Evolutionary conservation across 345 rosid species (phyloP).

Genomic region (Syzygium grande): DNA sequence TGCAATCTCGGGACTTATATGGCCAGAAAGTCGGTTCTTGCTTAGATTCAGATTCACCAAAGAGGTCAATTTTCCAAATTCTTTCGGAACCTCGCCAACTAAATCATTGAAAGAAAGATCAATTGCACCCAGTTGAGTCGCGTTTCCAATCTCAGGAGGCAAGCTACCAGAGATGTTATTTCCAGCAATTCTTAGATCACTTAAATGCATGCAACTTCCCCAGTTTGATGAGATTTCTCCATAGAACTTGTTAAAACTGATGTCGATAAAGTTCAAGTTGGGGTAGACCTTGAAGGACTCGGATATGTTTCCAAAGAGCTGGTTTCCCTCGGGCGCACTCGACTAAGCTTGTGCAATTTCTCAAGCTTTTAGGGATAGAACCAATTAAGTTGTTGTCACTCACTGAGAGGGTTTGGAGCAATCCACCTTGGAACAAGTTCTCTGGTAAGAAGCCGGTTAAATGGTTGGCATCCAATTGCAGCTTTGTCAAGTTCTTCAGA

Average conservation of each 20-base stretch:
- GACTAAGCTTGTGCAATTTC: conserved; percentile 17
- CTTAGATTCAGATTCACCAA: neutral
- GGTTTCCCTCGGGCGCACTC: conserved; percentile 11
- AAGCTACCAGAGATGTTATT: conserved; percentile 17
- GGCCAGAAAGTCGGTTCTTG: neutral
- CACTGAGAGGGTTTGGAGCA: neutral
- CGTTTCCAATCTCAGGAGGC: conserved; percentile 19
- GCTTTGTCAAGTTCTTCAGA: neutral
- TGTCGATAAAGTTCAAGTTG: conserved; percentile 4
- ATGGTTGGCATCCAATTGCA: neutral
- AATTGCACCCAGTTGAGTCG: neutral
- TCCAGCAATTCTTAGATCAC: neutral
- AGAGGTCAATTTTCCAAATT: neutral
- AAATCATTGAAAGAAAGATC: conserved; percentile 1
- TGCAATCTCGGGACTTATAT: conserved; percentile 14
- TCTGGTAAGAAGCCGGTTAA: neutral
- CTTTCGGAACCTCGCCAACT: neutral
- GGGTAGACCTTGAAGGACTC: conserved; percentile 13
- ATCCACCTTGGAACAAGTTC: neutral
- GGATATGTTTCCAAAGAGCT: conserved; percentile 10
- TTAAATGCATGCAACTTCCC: conserved; percentile 5
- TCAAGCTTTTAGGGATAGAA: conserved; percentile 9
- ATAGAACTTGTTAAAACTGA: conserved; percentile 16
- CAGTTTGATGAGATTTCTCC: conserved; percentile 22
- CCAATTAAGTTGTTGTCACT: conserved; percentile 15